Conservation (phyloP, 2,329 filamentous ascomycete species). For the Drechslerella coelobrocha region DNA sequence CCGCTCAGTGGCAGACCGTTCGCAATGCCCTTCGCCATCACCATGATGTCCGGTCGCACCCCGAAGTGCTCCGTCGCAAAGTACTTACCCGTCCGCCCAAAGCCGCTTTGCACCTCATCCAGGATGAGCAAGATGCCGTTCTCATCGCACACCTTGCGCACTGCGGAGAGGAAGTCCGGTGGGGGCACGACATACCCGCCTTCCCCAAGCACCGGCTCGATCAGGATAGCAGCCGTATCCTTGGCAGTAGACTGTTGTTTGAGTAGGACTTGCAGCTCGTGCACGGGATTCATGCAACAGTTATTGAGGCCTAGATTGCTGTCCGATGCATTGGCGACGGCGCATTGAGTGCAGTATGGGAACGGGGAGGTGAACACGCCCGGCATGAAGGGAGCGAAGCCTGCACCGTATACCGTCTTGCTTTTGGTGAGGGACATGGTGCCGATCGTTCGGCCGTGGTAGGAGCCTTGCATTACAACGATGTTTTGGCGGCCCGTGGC, state of each 20-base stretch:
- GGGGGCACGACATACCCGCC: conserved; percentile 58
- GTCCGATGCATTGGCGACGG: conserved; percentile 55
- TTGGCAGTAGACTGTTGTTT: conserved; percentile 57
- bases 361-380: conserved; percentile 58
- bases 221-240: conserved; percentile 58
- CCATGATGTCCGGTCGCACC: conserved; percentile 60
- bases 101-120: conserved; percentile 61
- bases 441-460: conserved; percentile 58
- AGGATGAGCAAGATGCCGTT: conserved; percentile 60
- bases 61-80: conserved; percentile 60
- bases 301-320: conserved; percentile 57
- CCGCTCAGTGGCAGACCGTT: conserved; percentile 55
- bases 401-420: conserved; percentile 58
- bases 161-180: conserved; percentile 56
- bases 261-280: conserved; percentile 57
- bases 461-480: conserved; percentile 58
- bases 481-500: conserved; percentile 58
- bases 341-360: conserved; percentile 59
- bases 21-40: conserved; percentile 57
- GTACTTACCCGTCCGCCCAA: conserved; percentile 60
- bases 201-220: conserved; percentile 58
- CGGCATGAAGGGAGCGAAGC: conserved; percentile 58
- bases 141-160: conserved; percentile 60
- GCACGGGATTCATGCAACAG: conserved; percentile 59
- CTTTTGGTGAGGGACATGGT: conserved; percentile 56